Evolutionary conservation across 768 basidiomycete species (phyloP), one percentile per base, ranked within the genome.

Genomic region (Leccinum disarticulatum): DNA sequence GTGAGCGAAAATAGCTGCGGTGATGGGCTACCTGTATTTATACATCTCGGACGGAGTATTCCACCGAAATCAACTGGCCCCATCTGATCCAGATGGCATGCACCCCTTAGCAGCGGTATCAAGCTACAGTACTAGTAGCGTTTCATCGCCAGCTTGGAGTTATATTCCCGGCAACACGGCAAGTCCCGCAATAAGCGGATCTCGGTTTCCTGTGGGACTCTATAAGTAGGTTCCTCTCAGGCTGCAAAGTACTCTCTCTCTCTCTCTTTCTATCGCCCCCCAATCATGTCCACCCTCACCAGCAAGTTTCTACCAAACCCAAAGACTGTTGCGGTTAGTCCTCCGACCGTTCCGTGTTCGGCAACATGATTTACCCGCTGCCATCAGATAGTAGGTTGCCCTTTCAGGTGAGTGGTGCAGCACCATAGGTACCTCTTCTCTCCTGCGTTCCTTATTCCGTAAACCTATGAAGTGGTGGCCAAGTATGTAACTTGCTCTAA

Each of bases 381-480:
- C 52, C 61, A 22, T 48, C 11, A 95, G 89, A 91, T 98, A 67
- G 87, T 98, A 30, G 94, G 93, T 28, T 97, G 95, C 77, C 95
- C 95, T 15, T 97, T 97, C 82, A 93, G 91, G 94, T 93, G 68
- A 72, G 85, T 77, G 1, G 3, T 52, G 19, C n/a, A 17, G 19
- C n/a, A 17, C 19, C 8, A 1, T 9, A 22, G 5, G n/a, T 22
- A 4, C 15, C 10, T 15, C 54, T 57, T 60, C 33, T 25, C 15
- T 54, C 4, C 35, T 53, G 52, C 28, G 33, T 19, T 48, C 9
- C 49, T 62, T 25, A 59, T 65, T 53, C 54, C 62, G 60, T 62
- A 65, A 66, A 52, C 52, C 36, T 46, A 13, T 38, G 8, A 52
- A 73, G 72, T 11, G 73, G 72, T 46, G 73, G 72, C 25, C 73